Percentiles rank a stretch among this genome's conserved stretches.
Evolutionary conservation across 2,329 filamentous ascomycete species (phyloP).

Genomic region (Fusarium nodosum): DNA sequence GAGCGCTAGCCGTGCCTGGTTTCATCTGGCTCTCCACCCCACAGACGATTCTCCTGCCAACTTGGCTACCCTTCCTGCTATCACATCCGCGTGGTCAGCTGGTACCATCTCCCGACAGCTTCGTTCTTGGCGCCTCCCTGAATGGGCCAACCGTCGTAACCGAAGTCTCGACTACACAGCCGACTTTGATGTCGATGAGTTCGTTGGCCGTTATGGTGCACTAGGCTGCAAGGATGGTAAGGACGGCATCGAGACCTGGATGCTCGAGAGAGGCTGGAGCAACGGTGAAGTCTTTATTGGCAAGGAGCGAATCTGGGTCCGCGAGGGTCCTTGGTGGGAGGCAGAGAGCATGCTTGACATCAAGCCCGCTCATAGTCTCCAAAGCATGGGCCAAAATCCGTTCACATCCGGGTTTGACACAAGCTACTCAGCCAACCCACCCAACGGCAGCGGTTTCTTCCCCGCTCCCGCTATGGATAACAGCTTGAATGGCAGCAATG

Average conservation of each 20-base stretch:
- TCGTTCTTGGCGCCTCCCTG: constrained; percentile 90
- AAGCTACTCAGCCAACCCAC: constrained; percentile 78
- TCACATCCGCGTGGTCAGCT: constrained; percentile 91
- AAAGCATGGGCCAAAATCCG: constrained; percentile 61
- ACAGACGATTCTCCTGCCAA: constrained; percentile 86
- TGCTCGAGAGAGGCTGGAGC: constrained; percentile 95
- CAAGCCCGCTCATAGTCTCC: constrained; percentile 71
- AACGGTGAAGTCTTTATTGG: constrained; percentile 96
- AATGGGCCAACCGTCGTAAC: constrained; percentile 96
- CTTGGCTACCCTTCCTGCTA: constrained; percentile 77
- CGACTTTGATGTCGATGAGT: constrained; percentile 95
- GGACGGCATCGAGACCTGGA: constrained; percentile 94
- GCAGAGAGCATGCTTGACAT: constrained; percentile 95
- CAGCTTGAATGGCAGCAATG: constrained; percentile 76
- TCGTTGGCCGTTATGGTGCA: constrained; percentile 82
- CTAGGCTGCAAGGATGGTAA: constrained; percentile 91
- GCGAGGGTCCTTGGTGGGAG: constrained; percentile 96
- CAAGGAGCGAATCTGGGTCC: constrained; percentile 93
- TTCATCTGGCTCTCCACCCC: constrained; percentile 91
- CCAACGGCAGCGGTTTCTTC: constrained; percentile 78
- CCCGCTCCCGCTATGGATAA: constrained; percentile 70
- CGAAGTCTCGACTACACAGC: constrained; percentile 94
- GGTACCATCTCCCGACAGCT: constrained; percentile 93
- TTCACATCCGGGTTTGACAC: constrained; percentile 70
- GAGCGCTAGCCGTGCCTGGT: constrained; percentile 91